These are phyloP conservation scores for Trichoderma sp. DNA, from an alignment of 2,329 filamentous ascomycete genomes.

Conservation along the genomic window DNA sequence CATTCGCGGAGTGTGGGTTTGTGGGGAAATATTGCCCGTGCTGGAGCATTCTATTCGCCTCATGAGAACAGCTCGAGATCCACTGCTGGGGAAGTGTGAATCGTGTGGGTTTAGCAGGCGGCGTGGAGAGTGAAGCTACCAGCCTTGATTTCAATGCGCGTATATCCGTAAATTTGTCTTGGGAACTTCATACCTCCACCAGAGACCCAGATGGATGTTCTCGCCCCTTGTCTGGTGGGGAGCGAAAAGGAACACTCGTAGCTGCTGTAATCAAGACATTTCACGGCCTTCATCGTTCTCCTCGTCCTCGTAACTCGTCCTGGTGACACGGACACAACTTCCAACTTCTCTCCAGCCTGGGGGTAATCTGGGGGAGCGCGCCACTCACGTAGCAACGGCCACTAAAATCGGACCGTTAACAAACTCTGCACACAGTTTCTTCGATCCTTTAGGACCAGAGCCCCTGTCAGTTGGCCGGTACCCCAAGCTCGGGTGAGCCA, in stretches of 20 bases:
- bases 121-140: background rate
- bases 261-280: background rate
- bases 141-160: background rate
- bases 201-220: background rate
- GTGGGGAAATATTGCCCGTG: constrained; percentile 14
- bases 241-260: background rate
- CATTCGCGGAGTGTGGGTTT: constrained; percentile 15
- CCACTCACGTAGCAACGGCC: constrained; percentile 3
- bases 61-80: background rate
- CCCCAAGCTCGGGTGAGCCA: constrained; percentile 10
- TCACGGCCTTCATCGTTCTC: background rate
- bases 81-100: constrained; percentile 7
- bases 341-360: background rate
- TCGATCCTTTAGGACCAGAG: constrained; percentile 7
- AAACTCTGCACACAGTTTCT: background rate
- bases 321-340: background rate
- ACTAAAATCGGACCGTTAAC: constrained; percentile 17
- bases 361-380: background rate
- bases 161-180: background rate
- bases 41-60: constrained; percentile 9
- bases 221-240: background rate
- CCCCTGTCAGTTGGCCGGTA: constrained; percentile 10
- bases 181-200: background rate
- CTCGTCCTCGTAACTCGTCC: background rate
- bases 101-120: background rate